phyloP scores from a whole-genome alignment of 805 yeast genomes.

The Metschnikowia dekortorum region DNA sequence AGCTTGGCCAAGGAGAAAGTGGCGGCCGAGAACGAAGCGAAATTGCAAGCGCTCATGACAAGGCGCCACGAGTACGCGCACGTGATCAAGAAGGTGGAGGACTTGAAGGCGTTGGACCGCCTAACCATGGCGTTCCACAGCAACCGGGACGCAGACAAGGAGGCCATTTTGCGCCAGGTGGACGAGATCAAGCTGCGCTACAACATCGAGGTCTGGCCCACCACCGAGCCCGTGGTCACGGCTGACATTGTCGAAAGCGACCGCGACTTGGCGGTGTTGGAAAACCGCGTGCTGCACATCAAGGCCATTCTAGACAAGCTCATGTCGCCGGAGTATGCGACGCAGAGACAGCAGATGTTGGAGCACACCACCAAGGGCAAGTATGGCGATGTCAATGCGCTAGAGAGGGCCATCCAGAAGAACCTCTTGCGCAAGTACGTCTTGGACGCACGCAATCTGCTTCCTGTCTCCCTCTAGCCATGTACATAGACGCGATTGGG shows the following conservation, averaged over 20 bases:
- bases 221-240: constrained; percentile 35
- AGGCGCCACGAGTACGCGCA: constrained; percentile 31
- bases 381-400: constrained; percentile 27
- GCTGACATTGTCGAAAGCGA: constrained; percentile 26
- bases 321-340: constrained; percentile 25
- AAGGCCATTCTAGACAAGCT: constrained; percentile 34
- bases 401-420: constrained; percentile 41
- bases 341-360: constrained; percentile 22
- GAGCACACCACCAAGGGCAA: constrained; percentile 20
- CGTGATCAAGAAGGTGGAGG: constrained; percentile 33
- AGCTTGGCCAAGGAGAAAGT: constrained; percentile 67
- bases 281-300: constrained; percentile 32
- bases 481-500: constrained; percentile 2
- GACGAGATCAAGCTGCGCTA: constrained; percentile 35
- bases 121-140: constrained; percentile 24
- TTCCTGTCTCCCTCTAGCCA: constrained; percentile 5
- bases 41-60: constrained; percentile 50
- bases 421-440: constrained; percentile 68
- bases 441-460: constrained; percentile 26
- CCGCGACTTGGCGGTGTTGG: constrained; percentile 25
- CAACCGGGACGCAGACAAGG: constrained; percentile 21
- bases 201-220: constrained; percentile 38
- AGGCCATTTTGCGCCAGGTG: constrained; percentile 26
- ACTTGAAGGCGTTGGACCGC: constrained; percentile 33
- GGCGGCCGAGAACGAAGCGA: constrained; percentile 56